Conservation (phyloP, 2,329 filamentous ascomycete genomes). For the Talaromyces sp. region DNA sequence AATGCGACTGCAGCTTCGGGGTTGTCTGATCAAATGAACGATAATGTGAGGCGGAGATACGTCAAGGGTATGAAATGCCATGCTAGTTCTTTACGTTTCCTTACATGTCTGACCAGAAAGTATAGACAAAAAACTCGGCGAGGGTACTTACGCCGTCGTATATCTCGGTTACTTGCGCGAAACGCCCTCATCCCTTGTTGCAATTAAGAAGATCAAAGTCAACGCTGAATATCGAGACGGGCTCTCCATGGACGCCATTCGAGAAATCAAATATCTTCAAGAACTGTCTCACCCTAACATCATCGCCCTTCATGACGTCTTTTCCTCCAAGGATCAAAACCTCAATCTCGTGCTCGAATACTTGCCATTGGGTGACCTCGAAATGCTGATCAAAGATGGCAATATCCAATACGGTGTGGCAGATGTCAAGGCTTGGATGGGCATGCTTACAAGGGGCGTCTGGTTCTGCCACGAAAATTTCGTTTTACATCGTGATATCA, state of each 20-base stretch:
- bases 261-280: constrained; percentile 92
- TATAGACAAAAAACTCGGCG: constrained; percentile 81
- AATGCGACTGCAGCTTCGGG: constrained; percentile 37
- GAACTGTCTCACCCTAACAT: constrained; percentile 95
- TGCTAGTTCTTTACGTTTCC: neutral
- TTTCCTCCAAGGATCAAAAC: constrained; percentile 94
- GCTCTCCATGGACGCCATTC: constrained; percentile 89
- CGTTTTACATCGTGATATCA: constrained; percentile 95
- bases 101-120: neutral
- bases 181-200: constrained; percentile 73
- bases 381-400: constrained; percentile 88
- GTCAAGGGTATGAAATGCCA: constrained; percentile 65
- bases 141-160: constrained; percentile 95
- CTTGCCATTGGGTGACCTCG: constrained; percentile 87
- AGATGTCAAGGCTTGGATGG: constrained; percentile 98
- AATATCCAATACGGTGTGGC: constrained; percentile 78
- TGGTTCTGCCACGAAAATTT: constrained; percentile 98
- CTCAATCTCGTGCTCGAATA: constrained; percentile 94
- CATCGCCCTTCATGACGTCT: constrained; percentile 87
- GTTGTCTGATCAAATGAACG: constrained; percentile 73
- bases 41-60: constrained; percentile 82
- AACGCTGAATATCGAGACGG: constrained; percentile 73
- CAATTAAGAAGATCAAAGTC: constrained; percentile 59
- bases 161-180: constrained; percentile 78
- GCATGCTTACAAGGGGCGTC: constrained; percentile 87